Conservation (phyloP, 345 rosid species). For the Hibiscus syriacus region DNA sequence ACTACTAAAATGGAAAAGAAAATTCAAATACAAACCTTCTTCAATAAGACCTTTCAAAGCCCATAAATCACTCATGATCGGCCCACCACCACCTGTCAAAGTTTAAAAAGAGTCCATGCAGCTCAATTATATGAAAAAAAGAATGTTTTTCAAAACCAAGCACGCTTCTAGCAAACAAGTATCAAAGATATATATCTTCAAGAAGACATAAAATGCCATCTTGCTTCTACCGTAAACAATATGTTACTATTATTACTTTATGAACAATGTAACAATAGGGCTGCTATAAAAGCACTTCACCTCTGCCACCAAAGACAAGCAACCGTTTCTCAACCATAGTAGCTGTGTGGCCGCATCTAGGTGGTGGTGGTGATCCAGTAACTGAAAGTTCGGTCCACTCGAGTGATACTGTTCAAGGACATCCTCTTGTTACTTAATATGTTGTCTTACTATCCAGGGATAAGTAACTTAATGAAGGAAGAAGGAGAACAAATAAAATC, state of each 20-base stretch:
- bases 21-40: slow-evolving; percentile 50
- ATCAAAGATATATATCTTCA: neutral
- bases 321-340: slow-evolving; percentile 94
- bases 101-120: slow-evolving; percentile 12
- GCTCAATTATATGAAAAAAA: neutral
- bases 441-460: neutral
- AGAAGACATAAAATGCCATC: neutral
- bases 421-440: slow-evolving; percentile 3
- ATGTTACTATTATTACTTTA: neutral
- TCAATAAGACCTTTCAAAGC: slow-evolving; percentile 95
- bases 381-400: slow-evolving; percentile 91
- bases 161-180: neutral
- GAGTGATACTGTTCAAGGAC: slow-evolving; percentile 64
- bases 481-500: slow-evolving; percentile 11
- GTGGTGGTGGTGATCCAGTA: slow-evolving; percentile 77
- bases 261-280: neutral
- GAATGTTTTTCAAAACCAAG: neutral
- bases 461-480: neutral
- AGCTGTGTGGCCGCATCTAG: slow-evolving; percentile 97
- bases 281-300: slow-evolving; percentile 24
- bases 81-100: slow-evolving; percentile 90
- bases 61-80: slow-evolving; percentile 99
- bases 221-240: slow-evolving; percentile 1
- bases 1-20: slow-evolving; percentile 3
- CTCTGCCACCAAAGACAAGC: slow-evolving; percentile 96